Percentiles rank a stretch among this genome's conserved stretches.
phyloP scores from a whole-genome alignment of 2,329 filamentous ascomycete species.

The Penicillium sp. region DNA sequence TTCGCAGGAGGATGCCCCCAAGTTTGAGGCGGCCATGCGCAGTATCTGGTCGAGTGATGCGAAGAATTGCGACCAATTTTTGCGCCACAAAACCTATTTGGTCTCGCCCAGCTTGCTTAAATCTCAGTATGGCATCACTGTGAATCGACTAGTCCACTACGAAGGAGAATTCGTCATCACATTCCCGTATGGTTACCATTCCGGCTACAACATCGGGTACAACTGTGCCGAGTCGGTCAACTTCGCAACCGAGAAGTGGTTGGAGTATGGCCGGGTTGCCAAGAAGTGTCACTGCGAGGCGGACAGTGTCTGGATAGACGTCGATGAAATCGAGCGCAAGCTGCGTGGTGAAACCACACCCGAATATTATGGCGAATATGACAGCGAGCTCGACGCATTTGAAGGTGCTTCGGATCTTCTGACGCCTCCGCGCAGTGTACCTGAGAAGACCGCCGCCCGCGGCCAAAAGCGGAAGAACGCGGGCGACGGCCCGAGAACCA shows the following conservation, averaged over 20 bases:
- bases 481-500: slow-evolving; percentile 60
- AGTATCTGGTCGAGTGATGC: slow-evolving; percentile 88
- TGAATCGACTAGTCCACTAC: slow-evolving; percentile 92
- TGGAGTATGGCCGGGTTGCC: slow-evolving; percentile 90
- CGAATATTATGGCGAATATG: slow-evolving; percentile 50
- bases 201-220: slow-evolving; percentile 95
- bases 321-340: slow-evolving; percentile 92
- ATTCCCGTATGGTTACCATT: slow-evolving; percentile 97
- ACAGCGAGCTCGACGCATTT: slow-evolving; percentile 63
- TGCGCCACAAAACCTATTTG: slow-evolving; percentile 95
- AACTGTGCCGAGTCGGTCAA: slow-evolving; percentile 99
- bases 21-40: slow-evolving; percentile 87
- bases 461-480: slow-evolving; percentile 68
- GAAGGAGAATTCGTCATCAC: slow-evolving; percentile 98
- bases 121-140: slow-evolving; percentile 88
- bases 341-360: slow-evolving; percentile 74
- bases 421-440: slow-evolving; percentile 73
- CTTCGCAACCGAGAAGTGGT: slow-evolving; percentile 92
- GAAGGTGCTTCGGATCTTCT: slow-evolving; percentile 68
- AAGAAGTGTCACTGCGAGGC: slow-evolving; percentile 97
- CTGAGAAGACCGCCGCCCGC: slow-evolving; percentile 62
- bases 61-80: slow-evolving; percentile 92
- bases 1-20: slow-evolving; percentile 87
- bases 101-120: slow-evolving; percentile 87
- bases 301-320: slow-evolving; percentile 98